Evolutionary conservation across 305 asterid species (phyloP).

Genomic region (Rubia occidens): DNA sequence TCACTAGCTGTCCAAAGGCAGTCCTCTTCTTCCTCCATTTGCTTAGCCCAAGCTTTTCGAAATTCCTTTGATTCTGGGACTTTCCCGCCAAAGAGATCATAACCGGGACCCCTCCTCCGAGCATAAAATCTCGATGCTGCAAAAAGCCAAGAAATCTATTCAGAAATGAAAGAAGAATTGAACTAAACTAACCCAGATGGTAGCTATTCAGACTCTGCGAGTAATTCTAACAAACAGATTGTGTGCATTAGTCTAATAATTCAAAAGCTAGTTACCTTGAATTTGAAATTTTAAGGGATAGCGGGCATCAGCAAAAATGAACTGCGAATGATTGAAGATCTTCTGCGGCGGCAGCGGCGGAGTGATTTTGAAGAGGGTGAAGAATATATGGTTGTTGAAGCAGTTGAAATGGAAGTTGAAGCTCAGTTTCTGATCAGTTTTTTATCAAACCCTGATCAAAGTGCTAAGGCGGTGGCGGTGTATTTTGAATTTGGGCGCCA

Average conservation of each 20-base stretch:
- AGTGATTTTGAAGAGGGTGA: constrained; percentile 20
- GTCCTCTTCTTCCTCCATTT: constrained; percentile 76
- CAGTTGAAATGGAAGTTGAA: too few relatives aligned
- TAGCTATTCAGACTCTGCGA: constrained; percentile 6
- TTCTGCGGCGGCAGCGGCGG: constrained; percentile 22
- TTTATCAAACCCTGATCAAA: too few relatives aligned
- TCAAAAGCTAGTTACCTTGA: constrained; percentile 27
- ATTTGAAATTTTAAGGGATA: constrained; percentile 8
- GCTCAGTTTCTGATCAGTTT: too few relatives aligned
- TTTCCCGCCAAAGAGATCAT: constrained; percentile 66
- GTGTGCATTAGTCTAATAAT: constrained; percentile 7
- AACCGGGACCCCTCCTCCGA: constrained; percentile 42
- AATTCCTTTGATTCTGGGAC: constrained; percentile 61
- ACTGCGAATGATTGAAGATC: constrained; percentile 1
- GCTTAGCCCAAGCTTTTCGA: constrained; percentile 64
- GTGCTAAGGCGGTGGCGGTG: too few relatives aligned
- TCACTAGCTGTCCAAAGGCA: constrained; percentile 90
- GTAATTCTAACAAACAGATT: constrained; percentile 38
- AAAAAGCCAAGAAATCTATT: background rate
- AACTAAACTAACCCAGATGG: background rate
- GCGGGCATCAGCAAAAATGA: background rate
- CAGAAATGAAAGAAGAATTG: background rate
- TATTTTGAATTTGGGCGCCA: too few relatives aligned
- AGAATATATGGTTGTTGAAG: too few relatives aligned
- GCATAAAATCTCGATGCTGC: constrained; percentile 59